phyloP scores from a whole-genome alignment of 345 rosid species.

The Syzygium aqueum region DNA sequence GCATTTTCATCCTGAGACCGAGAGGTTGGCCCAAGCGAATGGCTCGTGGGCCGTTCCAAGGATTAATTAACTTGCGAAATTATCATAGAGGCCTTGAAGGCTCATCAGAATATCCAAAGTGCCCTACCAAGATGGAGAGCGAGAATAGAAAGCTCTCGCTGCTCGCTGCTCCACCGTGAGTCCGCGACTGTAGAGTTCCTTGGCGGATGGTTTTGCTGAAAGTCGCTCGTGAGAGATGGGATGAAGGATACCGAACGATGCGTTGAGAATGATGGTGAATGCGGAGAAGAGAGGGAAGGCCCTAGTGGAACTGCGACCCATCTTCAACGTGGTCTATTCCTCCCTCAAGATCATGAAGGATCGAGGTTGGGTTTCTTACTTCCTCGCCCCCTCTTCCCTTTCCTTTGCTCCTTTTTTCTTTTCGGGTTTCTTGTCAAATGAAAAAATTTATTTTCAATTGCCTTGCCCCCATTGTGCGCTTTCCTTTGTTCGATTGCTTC shows the following conservation, averaged over 20 bases:
- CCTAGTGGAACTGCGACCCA: conserved; percentile 66
- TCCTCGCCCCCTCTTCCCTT: not conserved
- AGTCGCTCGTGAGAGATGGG: conserved; percentile 37
- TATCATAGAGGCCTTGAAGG: not conserved
- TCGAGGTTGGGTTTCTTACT: conserved; percentile 35
- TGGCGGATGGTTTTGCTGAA: not conserved
- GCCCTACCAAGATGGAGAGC: not conserved
- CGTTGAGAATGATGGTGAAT: conserved; percentile 78
- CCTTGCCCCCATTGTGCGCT: not conserved
- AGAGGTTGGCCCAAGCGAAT: not conserved
- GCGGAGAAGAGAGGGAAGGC: conserved; percentile 82
- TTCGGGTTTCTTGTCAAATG: not conserved
- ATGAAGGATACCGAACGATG: conserved; percentile 77
- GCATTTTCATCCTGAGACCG: too few relatives aligned
- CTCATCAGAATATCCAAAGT: not conserved
- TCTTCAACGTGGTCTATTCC: conserved; percentile 79
- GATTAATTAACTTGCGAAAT: not conserved
- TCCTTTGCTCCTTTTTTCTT: not conserved
- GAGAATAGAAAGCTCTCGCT: not conserved
- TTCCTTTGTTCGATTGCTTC: not conserved
- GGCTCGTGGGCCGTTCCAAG: not conserved
- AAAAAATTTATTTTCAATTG: not conserved
- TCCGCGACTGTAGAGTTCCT: not conserved
- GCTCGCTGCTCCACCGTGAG: not conserved
- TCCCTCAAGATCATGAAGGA: conserved; percentile 81